phyloP scores from a whole-genome alignment of 179 eudicot species.

The Silene coronaria region DNA sequence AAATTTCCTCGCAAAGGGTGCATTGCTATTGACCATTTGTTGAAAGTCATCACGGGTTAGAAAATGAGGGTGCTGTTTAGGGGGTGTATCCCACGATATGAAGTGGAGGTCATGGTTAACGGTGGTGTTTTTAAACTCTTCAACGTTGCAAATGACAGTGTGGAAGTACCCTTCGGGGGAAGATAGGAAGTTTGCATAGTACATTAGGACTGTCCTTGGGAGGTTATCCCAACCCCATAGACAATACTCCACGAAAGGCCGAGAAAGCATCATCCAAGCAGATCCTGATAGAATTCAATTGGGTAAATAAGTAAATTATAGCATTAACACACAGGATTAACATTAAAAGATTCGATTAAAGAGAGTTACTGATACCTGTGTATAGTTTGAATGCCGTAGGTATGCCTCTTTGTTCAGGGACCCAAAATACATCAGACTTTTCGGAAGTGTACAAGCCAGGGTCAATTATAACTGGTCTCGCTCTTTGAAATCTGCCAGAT shows the following conservation, averaged over 20 bases:
- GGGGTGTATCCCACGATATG: slow-evolving; percentile 73
- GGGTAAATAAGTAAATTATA: no score
- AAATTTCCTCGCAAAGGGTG: slow-evolving; percentile 63
- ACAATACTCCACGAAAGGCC: slow-evolving; percentile 56
- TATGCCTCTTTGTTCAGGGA: slow-evolving; percentile 42
- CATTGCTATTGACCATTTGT: slow-evolving; percentile 52
- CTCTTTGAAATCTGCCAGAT: slow-evolving; percentile 54
- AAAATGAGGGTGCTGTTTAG: slow-evolving; percentile 66
- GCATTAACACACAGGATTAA: no score
- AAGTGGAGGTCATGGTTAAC: slow-evolving; percentile 68
- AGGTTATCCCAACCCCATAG: slow-evolving; percentile 74
- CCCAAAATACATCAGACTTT: slow-evolving; percentile 62
- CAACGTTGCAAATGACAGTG: slow-evolving; percentile 61
- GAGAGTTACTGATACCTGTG: slow-evolving; percentile 41
- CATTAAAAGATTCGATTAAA: neutral
- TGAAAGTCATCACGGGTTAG: slow-evolving; percentile 42
- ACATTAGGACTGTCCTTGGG: slow-evolving; percentile 57
- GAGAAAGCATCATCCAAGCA: slow-evolving; percentile 78
- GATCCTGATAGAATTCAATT: slow-evolving; percentile 36
- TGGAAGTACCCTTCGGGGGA: slow-evolving; percentile 76
- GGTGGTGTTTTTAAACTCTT: slow-evolving; percentile 54
- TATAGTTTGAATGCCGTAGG: slow-evolving; percentile 70
- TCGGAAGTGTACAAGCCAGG: slow-evolving; percentile 55
- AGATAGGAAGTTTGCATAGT: slow-evolving; percentile 64
- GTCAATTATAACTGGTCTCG: slow-evolving; percentile 67